phyloP scores from a whole-genome alignment of 805 yeast species.

The Myxozyma nipponensis region DNA sequence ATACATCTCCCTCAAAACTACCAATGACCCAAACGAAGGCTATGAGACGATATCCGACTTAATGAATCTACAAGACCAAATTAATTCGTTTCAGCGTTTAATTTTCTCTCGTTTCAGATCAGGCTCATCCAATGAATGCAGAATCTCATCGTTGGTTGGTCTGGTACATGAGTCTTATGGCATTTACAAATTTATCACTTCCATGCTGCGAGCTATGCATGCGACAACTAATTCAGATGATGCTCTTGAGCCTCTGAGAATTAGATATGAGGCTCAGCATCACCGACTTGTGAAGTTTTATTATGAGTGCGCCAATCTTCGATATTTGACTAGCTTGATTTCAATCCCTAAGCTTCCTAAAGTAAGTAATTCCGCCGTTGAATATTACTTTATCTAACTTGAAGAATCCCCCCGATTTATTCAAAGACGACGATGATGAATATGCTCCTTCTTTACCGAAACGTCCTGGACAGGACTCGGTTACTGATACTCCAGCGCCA shows the following conservation, averaged over 20 bases:
- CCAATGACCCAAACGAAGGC: conserved; percentile 93
- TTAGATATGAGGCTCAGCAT: conserved; percentile 68
- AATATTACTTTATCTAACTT: neutral
- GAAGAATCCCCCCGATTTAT: conserved; percentile 56
- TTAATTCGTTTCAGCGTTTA: conserved; percentile 72
- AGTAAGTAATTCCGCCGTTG: too few species aligned
- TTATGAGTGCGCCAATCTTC: conserved; percentile 82
- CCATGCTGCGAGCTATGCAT: conserved; percentile 87
- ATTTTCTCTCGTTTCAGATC: conserved; percentile 68
- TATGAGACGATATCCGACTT: conserved; percentile 75
- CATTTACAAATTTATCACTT: conserved; percentile 78
- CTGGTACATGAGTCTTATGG: conserved; percentile 89
- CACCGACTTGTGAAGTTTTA: conserved; percentile 72
- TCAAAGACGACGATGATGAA: conserved; percentile 41
- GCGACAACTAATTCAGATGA: conserved; percentile 68
- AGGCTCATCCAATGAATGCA: conserved; percentile 62
- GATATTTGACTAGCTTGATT: conserved; percentile 73
- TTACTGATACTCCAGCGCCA: conserved; percentile 28
- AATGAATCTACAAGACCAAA: conserved; percentile 77
- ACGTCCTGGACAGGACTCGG: conserved; percentile 38
- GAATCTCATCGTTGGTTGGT: conserved; percentile 83
- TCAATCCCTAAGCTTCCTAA: conserved; percentile 66
- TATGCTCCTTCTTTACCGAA: conserved; percentile 41
- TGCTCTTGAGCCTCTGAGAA: conserved; percentile 68
- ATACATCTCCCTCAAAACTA: conserved; percentile 79